These are phyloP conservation scores for Pleurotus citrinopileatus DNA, from an alignment of 768 basidiomycete genomes.

Conservation along the genomic window DNA sequence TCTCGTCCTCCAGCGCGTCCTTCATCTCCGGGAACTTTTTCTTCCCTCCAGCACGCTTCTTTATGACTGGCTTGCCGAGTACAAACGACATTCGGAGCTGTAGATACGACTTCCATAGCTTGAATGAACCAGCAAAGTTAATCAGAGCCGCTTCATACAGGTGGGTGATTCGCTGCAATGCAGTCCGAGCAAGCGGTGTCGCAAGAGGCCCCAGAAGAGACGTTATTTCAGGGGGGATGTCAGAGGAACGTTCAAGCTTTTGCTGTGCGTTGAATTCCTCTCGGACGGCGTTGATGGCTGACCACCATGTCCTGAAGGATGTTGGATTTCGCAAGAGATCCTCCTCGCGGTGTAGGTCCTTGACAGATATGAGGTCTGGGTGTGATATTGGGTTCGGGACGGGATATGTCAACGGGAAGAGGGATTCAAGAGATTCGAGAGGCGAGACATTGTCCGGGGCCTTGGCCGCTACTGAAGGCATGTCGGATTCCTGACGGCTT, in stretches of 20 bases:
- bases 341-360: conserved; percentile 88
- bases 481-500: no score
- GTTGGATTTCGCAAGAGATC: conserved; percentile 89
- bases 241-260: conserved; percentile 50
- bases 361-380: conserved; percentile 66
- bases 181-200: conserved; percentile 65
- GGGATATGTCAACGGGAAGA: conserved; percentile 86
- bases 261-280: conserved; percentile 58
- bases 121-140: conserved; percentile 88
- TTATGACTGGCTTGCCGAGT: conserved; percentile 67
- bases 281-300: conserved; percentile 73
- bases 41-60: conserved; percentile 80
- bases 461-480: conserved; percentile 57
- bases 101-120: conserved; percentile 94
- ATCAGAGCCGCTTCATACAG: conserved; percentile 91
- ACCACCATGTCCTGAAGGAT: conserved; percentile 93
- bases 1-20: conserved; percentile 84
- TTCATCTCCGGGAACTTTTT: conserved; percentile 93
- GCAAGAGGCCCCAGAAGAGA: conserved; percentile 78
- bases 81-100: conserved; percentile 82
- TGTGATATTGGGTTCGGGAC: conserved; percentile 79
- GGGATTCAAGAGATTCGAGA: conserved; percentile 43
- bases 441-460: conserved; percentile 28
- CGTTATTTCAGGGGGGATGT: conserved; percentile 47
- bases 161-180: conserved; percentile 82